Evolutionary conservation across 2,329 filamentous ascomycete species (phyloP), one percentile per base, ranked within the genome.

Genomic region (Alternaria angustiovoidea): DNA sequence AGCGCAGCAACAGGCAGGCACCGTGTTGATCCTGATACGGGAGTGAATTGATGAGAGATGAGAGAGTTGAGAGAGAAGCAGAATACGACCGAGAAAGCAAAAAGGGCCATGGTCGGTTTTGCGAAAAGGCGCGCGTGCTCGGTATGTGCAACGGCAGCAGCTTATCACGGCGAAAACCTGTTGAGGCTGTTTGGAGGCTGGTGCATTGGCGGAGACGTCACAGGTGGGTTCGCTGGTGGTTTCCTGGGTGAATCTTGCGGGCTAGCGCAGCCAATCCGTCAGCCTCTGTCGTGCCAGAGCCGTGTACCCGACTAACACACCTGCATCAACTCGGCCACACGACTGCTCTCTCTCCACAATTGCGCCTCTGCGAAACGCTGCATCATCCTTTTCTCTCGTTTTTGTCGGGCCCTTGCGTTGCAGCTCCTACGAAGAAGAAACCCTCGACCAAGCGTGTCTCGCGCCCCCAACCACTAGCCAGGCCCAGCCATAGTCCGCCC

Each of bases 211-310:
- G 49, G 61, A 49, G 46, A 63, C 61, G 61, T 64, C 62, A 64
- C 46, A 51, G 57, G 57, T 60, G 57, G 57, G 57, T 47, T 51
- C 53, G 16, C 24, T 24, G 26, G 48, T 51, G 46, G 55, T 58
- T 59, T 57, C 54, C 51, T 53, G 51, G 57, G 62, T 58, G 53
- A 57, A 58, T 54, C 30, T 41, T 26, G 44, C 54, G 32, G 41
- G 54, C 57, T 51, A 63, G 61, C 48, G 44, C 41, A 42, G 36
- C 52, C 52, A 59, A 52, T 53, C 12, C 55, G 55, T 62, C 62
- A 62, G 62, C 59, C 55, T 62, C 62, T 61, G 62, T 62, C 52
- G 43, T 61, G 49, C 62, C 62, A 62, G 11, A 34, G 55, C 62
- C 59, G 59, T 64, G 32, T 56, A 59, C 41, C 62, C 62, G 54